phyloP scores from a whole-genome alignment of 495 filamentous ascomycete species.

The Collariella sp. region DNA sequence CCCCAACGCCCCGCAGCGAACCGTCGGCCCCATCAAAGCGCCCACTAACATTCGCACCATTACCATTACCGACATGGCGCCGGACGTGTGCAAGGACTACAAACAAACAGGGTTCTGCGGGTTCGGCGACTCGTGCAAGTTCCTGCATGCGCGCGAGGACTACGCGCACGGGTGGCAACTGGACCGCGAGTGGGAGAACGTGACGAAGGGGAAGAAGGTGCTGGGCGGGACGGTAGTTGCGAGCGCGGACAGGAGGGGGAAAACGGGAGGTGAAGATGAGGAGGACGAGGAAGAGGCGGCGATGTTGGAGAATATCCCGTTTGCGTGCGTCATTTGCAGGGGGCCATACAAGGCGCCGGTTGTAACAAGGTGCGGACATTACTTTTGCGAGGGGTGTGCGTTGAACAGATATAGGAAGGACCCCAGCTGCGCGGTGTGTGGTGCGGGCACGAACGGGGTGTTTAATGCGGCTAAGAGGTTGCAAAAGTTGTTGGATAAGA shows the following conservation, averaged over 20 bases:
- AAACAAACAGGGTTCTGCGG: constrained; percentile 23
- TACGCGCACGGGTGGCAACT: constrained; percentile 94
- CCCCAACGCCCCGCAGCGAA: constrained; percentile 61
- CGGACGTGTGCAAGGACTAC: constrained; percentile 87
- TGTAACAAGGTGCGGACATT: constrained; percentile 86
- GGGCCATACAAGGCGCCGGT: constrained; percentile 73
- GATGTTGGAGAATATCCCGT: constrained; percentile 79
- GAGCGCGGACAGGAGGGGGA: constrained; percentile 44
- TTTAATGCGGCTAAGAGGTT: constrained; percentile 85
- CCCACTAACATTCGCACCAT: constrained; percentile 85
- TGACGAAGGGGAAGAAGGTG: constrained; percentile 66
- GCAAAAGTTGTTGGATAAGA: constrained; percentile 73
- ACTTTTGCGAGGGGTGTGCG: constrained; percentile 89
- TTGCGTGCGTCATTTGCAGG: constrained; percentile 90
- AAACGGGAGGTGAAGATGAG: constrained; percentile 34
- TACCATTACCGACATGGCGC: constrained; percentile 83
- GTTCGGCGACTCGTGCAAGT: constrained; percentile 59
- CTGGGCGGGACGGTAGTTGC: constrained; percentile 54
- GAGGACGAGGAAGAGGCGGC: constrained; percentile 67
- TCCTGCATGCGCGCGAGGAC: constrained; percentile 76
- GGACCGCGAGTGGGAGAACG: constrained; percentile 85
- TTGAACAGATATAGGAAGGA: constrained; percentile 69
- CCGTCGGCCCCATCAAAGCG: constrained; percentile 80
- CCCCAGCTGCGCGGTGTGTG: constrained; percentile 78
- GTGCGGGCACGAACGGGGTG: constrained; percentile 73